phyloP scores from a whole-genome alignment of 176 grass and related monocot species.

The bread wheat (Triticum aestivum) region IWGSC_CS_RefSeq_v2.1 NC_057814.1:521137509-521138008 shows the following conservation, averaged over 20 bases:
- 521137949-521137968: background rate
- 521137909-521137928: background rate
- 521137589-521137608: background rate
- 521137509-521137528: background rate
- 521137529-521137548: background rate
- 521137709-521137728: background rate
- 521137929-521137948: background rate
- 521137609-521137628: background rate
- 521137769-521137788: background rate
- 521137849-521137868: too few relatives aligned
- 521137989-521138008: background rate
- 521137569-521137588: background rate
- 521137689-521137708: background rate
- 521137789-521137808: background rate
- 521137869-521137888: background rate
- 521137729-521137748: background rate
- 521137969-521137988: background rate
- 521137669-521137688: background rate
- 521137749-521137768: background rate
- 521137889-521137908: background rate
- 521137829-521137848: too few relatives aligned
- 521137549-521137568: background rate
- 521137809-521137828: background rate
- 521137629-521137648: background rate
- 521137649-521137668: background rate